Evolutionary conservation across 352 stramenopile species (phyloP), one percentile per base, ranked within the genome.

Genomic region (Phytophthora colocasiae): DNA sequence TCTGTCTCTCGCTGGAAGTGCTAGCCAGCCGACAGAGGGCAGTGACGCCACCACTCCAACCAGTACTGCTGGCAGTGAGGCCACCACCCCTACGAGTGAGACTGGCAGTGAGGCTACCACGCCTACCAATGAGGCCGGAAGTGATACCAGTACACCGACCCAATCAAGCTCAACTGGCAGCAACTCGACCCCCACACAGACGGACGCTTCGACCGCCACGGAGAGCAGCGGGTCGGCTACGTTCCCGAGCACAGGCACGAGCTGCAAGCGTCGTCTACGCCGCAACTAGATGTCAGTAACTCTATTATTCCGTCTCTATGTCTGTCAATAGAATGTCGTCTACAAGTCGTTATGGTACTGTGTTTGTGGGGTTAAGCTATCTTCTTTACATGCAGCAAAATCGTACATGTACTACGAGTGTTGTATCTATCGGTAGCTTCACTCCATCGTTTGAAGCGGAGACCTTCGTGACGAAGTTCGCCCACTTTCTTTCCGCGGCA

Each of bases 181-280:
- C 29, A 32, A 55, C 29, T 48, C 59, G 14, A 52, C 32, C 26
- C 51, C 59, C 32, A 62, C 50, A n/a, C 62, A 70, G 34, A 64
- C 55, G 29, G 48, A 46, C n/a, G 41, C 32, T 1, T 63, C 61
- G 12, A 39, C 54, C 6, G 52, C 45, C 31, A 55, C 40, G 7
- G 55, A 71, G 39, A 60, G 31, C 54, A 65, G 57, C 32, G 40
- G 22, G 2, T 60, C 56, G 38, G 56, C 53, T 0, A 71, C 63
- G 15, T 66, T 71, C 44, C 63, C 63, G 9, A 66, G 56, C 55
- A 71, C 48, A 29, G 63, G 63, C 41, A 71, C 55, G 31, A 71
- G 63, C 49, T 71, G 63, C 63, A 71, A 71, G 44, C 63, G 57
- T 45, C 63, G 63, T 49, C 63, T 71, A n/a, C 63, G 63, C 10